Percentiles rank a stretch among this genome's conserved stretches.
Evolutionary conservation across 2,329 filamentous ascomycete genomes (phyloP).

Genomic region (Penicillium sp.): DNA sequence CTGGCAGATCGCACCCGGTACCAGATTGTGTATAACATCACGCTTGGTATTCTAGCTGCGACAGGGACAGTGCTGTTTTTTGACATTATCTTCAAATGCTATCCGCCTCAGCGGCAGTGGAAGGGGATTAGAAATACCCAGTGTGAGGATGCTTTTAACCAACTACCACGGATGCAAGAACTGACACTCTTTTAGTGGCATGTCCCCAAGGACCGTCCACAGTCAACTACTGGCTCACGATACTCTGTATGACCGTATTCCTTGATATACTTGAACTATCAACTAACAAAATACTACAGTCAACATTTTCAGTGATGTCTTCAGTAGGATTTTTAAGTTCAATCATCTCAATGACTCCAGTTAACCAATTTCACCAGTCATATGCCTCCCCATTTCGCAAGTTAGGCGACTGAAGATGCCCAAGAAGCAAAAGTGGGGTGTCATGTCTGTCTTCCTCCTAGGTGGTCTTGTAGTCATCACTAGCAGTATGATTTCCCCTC

Average conservation of each 20-base stretch:
- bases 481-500: slow-evolving; percentile 20
- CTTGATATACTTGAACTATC: neutral
- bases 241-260: slow-evolving; percentile 19
- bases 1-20: slow-evolving; percentile 26
- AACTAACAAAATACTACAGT: neutral
- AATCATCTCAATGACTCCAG: neutral
- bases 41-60: slow-evolving; percentile 16
- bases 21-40: slow-evolving; percentile 25
- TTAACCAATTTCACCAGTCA: slow-evolving; percentile 11
- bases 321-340: neutral
- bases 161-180: neutral
- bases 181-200: slow-evolving; percentile 11
- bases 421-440: slow-evolving; percentile 22
- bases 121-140: neutral
- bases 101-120: slow-evolving; percentile 18
- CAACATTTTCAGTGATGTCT: neutral
- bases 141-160: neutral
- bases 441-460: slow-evolving; percentile 24
- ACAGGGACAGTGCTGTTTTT: slow-evolving; percentile 26
- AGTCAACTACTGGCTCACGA: slow-evolving; percentile 26
- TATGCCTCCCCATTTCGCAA: slow-evolving; percentile 26
- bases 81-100: slow-evolving; percentile 28
- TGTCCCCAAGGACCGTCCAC: slow-evolving; percentile 15
- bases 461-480: slow-evolving; percentile 23
- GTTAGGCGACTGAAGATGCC: slow-evolving; percentile 23